Base-by-base conservation (phyloP, 1,139 yeast genomes). In the Hansenula lynferdii region DNA sequence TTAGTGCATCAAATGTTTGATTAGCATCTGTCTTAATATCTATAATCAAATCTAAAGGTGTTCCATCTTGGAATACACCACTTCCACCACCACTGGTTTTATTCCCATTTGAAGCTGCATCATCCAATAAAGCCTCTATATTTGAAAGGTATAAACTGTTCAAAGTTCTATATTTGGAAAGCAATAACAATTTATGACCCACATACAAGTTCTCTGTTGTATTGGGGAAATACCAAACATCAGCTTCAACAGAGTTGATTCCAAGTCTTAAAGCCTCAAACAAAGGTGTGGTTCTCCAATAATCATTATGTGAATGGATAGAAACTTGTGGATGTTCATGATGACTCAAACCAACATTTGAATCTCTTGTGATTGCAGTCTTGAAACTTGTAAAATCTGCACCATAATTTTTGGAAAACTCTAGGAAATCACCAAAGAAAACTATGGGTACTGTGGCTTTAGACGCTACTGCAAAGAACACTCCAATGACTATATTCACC, bases 281-380 rank as follows among this genome's bases (percentile, higher is more conserved):
- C 9, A 84, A 62, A 0, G 92, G 92, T 5, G 63, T 56, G 3
- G 56, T 47, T 47, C 90, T 64, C 87, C 86, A 80, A 57, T 84
- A 84, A 54, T 84, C 92, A 53, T 83, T 84, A 54, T 84, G 92
- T 0, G 87, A 79, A 51, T 83, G 92, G 17, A 81, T 64, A 6
- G 47, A 28, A n/a, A n/a, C n/a, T n/a, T n/a, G n/a, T n/a, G n/a
- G n/a, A n/a, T n/a, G n/a, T n/a, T n/a, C n/a, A n/a, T n/a, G n/a
- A n/a, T n/a, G n/a, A n/a, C n/a, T n/a, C n/a, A n/a, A n/a, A n/a
- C n/a, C n/a, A n/a, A n/a, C n/a, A n/a, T n/a, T n/a, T n/a, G n/a
- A n/a, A n/a, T n/a, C n/a, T n/a, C n/a, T n/a, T n/a, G n/a, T n/a
- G n/a, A n/a, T n/a, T n/a, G n/a, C n/a, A n/a, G n/a, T n/a, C n/a